A percentile compares a stretch with the other conserved stretches of the same genome.
Evolutionary conservation across 1,284 basidiomycete genomes (phyloP).

Genomic region (Melampsora medusae): DNA sequence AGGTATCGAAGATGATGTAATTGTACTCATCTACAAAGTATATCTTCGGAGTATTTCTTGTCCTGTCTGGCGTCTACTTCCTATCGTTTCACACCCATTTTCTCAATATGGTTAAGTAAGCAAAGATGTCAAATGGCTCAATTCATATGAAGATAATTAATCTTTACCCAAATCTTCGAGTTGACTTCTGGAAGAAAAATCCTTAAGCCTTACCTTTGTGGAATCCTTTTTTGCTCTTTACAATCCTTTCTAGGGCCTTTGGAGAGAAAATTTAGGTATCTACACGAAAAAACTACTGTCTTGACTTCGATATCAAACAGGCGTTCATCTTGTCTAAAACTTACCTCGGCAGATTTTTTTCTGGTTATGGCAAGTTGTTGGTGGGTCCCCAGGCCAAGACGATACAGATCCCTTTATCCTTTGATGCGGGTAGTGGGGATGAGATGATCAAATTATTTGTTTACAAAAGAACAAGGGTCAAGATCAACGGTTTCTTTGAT

Average conservation of each 20-base stretch:
- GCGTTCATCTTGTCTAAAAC: not conserved
- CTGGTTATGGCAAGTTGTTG: slow-evolving; percentile 4
- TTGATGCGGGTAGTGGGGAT: slow-evolving; percentile 6
- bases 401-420: slow-evolving; percentile 4
- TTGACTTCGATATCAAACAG: slow-evolving; percentile 4
- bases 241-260: too few species aligned
- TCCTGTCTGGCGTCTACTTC: not conserved
- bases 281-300: too few species aligned
- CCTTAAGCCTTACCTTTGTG: too few species aligned
- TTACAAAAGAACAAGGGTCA: slow-evolving; percentile 6
- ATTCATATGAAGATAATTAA: slow-evolving; percentile 3
- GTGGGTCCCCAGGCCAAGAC: slow-evolving; percentile 1
- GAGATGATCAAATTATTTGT: slow-evolving; percentile 11
- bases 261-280: too few species aligned
- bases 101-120: not conserved
- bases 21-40: not conserved
- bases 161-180: not conserved
- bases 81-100: not conserved
- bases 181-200: too few species aligned
- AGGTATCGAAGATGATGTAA: not conserved
- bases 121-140: not conserved
- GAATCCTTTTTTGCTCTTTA: too few species aligned
- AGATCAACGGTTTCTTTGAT: not conserved
- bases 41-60: slow-evolving; percentile 1
- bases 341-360: not conserved